phyloP scores from a whole-genome alignment of 768 basidiomycete species.

The Tulasnella sp. region DNA sequence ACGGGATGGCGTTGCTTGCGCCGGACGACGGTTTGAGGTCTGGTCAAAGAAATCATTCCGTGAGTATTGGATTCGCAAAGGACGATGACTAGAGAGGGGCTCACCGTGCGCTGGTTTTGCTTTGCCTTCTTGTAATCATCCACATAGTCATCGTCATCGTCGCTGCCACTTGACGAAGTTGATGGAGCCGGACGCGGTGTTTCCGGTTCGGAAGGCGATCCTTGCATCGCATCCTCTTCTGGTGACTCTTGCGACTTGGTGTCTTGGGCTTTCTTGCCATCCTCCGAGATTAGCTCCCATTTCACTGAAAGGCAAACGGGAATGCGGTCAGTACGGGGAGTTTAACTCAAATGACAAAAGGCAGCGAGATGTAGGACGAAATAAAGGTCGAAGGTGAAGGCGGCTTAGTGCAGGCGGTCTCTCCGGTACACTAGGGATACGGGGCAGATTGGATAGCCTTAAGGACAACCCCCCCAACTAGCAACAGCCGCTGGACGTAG shows the following conservation, averaged over 20 bases:
- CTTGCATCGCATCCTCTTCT: conserved; percentile 29
- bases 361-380: not conserved
- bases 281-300: conserved; percentile 8
- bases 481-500: not conserved
- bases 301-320: not conserved
- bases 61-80: not conserved
- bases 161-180: conserved; percentile 25
- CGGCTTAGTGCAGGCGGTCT: not conserved
- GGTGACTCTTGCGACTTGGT: conserved; percentile 30
- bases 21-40: not conserved
- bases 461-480: not conserved
- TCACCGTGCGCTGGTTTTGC: conserved; percentile 17
- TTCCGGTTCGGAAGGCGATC: conserved; percentile 37
- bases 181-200: conserved; percentile 24
- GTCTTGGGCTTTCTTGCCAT: conserved; percentile 26
- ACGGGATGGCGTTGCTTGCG: not conserved
- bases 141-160: conserved; percentile 51
- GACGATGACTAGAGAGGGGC: not conserved
- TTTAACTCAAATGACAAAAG: not conserved
- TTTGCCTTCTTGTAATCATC: conserved; percentile 9
- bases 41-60: not conserved
- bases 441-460: not conserved
- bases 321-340: not conserved
- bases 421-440: not conserved
- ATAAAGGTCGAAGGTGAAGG: not conserved